Percentiles rank a stretch among this genome's conserved stretches.
Evolutionary conservation across 495 filamentous ascomycete species (phyloP).

Genomic region (Bombardia bombarda): DNA sequence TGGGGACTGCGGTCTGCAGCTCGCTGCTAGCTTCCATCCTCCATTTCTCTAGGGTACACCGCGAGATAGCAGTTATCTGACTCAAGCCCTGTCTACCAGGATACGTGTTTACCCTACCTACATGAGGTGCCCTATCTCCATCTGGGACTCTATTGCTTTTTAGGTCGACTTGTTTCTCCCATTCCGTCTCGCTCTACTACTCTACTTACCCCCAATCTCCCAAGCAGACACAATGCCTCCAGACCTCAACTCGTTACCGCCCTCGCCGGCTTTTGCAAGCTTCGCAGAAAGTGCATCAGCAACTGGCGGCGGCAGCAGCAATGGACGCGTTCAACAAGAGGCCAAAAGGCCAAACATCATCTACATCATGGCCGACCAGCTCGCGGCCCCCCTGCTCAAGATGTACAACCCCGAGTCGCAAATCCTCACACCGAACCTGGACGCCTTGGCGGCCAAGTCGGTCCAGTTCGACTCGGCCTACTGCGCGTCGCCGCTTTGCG

Average conservation of each 20-base stretch:
- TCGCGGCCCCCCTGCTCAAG: constrained; percentile 75
- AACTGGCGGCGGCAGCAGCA: constrained; percentile 2
- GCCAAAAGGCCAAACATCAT: constrained; percentile 29
- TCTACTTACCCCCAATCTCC: no score
- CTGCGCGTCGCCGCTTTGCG: constrained; percentile 82
- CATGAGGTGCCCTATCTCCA: no score
- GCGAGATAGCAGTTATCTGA: no score
- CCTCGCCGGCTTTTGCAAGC: constrained; percentile 19
- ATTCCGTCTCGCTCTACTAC: no score
- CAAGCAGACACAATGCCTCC: constrained; percentile 39
- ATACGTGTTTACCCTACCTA: no score
- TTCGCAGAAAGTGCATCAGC: constrained; percentile 1
- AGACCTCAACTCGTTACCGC: constrained; percentile 45
- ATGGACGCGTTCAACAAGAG: constrained; percentile 4
- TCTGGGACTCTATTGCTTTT: no score
- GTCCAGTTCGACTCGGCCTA: constrained; percentile 86
- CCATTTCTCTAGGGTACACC: no score
- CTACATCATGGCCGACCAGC: constrained; percentile 81
- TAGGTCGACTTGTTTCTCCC: no score
- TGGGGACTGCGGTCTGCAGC: no score
- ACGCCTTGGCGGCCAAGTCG: constrained; percentile 65
- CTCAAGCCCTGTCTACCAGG: no score
- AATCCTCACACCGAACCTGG: constrained; percentile 80
- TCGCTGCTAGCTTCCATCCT: no score
- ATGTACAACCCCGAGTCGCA: constrained; percentile 73